A percentile compares a stretch with the other conserved stretches of the same genome.
phyloP scores from a whole-genome alignment of 345 rosid species.

The Brassica cretica region DNA sequence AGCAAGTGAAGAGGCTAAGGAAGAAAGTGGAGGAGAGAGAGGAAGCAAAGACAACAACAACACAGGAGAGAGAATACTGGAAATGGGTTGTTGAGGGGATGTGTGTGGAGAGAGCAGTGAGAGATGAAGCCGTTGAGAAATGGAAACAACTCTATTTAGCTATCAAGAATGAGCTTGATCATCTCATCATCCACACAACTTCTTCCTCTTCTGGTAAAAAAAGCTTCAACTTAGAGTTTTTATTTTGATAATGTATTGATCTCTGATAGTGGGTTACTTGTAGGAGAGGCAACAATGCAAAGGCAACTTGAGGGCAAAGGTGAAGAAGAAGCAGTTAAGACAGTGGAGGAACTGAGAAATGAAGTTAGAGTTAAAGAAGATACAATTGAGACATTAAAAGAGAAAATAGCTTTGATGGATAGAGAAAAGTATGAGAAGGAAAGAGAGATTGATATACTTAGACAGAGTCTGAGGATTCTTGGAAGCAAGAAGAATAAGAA shows the following conservation, averaged over 20 bases:
- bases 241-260: background rate
- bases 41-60: conserved; percentile 41
- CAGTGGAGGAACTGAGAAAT: conserved; percentile 52
- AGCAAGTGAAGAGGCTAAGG: conserved; percentile 50
- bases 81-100: conserved; percentile 52
- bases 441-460: conserved; percentile 63
- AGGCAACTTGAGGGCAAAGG: conserved; percentile 54
- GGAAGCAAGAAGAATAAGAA: conserved; percentile 41
- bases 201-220: conserved; percentile 44
- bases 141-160: conserved; percentile 88
- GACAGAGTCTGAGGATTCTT: conserved; percentile 70
- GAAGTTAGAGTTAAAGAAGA: conserved; percentile 60
- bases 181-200: conserved; percentile 66
- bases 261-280: conserved; percentile 5
- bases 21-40: conserved; percentile 48
- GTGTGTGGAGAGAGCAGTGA: conserved; percentile 64
- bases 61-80: conserved; percentile 45
- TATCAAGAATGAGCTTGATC: conserved; percentile 82
- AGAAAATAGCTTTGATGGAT: conserved; percentile 48
- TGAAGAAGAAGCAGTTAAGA: conserved; percentile 30
- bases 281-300: conserved; percentile 48
- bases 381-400: conserved; percentile 46
- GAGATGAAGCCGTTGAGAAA: conserved; percentile 77
- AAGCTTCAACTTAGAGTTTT: background rate
- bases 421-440: conserved; percentile 49